A percentile compares a stretch with the other conserved stretches of the same genome.
Evolutionary conservation across 352 stramenopile genomes (phyloP).

Genomic region (Globisporangium acanthophoron): DNA sequence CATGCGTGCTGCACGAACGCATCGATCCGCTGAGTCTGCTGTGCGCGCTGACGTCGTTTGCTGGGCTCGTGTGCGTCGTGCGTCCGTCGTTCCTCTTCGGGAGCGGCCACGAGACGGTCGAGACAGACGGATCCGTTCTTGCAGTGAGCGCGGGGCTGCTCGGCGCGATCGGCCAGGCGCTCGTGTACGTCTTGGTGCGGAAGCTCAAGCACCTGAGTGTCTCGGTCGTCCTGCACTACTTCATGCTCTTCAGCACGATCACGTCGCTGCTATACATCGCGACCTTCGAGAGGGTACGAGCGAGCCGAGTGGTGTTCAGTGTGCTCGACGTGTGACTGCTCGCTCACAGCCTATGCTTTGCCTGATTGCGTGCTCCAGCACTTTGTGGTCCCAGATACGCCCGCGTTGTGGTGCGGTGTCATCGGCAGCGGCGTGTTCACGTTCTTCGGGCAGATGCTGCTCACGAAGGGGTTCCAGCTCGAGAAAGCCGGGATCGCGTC

Average conservation of each 20-base stretch:
- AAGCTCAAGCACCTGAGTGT: conserved; percentile 52
- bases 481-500: conserved; percentile 81
- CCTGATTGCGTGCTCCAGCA: conserved; percentile 8
- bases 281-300: conserved; percentile 38
- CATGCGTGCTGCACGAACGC: conserved; percentile 21
- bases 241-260: conserved; percentile 57
- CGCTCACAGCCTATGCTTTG: not conserved
- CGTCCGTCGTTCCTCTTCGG: conserved; percentile 33
- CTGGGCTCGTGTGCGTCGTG: conserved; percentile 34
- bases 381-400: conserved; percentile 41
- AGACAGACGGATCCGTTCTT: conserved; percentile 41
- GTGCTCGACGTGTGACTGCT: not conserved
- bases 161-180: conserved; percentile 51
- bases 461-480: conserved; percentile 80
- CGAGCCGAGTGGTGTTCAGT: not conserved
- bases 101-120: conserved; percentile 33
- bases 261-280: conserved; percentile 46
- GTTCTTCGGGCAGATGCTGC: conserved; percentile 57
- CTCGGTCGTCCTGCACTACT: conserved; percentile 74
- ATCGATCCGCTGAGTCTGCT: conserved; percentile 21
- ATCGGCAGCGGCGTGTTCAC: conserved; percentile 60
- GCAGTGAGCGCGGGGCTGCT: conserved; percentile 45
- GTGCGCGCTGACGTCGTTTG: conserved; percentile 28
- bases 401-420: conserved; percentile 37
- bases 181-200: conserved; percentile 68